These are phyloP conservation scores for Solanum boliviense DNA, from an alignment of 257 asterid genomes.

Conservation along the genomic window DNA sequence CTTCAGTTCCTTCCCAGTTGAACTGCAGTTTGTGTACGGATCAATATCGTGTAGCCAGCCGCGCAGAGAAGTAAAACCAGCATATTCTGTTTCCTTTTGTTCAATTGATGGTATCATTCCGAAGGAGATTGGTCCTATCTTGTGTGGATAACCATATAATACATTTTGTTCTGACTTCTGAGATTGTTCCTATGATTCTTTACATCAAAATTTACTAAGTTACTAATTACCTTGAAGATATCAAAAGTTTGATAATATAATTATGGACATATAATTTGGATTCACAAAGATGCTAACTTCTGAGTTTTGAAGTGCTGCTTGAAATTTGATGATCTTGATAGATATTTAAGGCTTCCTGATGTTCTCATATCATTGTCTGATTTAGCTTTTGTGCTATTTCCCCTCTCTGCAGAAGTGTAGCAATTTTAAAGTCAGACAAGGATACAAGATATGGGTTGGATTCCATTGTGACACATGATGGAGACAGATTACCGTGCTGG, in stretches of 20 bases:
- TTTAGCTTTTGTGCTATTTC: background rate
- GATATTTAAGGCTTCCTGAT: background rate
- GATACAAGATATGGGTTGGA: conserved; percentile 70
- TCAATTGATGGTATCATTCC: background rate
- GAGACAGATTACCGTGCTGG: conserved; percentile 74
- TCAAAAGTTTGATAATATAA: background rate
- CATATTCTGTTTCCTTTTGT: background rate
- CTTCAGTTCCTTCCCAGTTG: background rate
- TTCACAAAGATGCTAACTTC: background rate
- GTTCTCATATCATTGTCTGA: background rate
- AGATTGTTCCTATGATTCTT: background rate
- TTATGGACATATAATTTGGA: background rate
- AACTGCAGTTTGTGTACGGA: background rate
- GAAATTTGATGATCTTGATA: background rate
- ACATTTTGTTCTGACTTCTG: background rate
- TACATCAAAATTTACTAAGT: background rate
- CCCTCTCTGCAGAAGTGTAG: conserved; percentile 48
- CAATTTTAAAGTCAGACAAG: conserved; percentile 71
- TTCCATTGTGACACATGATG: conserved; percentile 81
- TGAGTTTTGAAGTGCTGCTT: background rate
- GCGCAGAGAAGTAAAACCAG: background rate
- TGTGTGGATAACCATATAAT: background rate
- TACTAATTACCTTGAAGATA: background rate
- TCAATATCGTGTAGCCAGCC: background rate
- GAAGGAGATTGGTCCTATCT: background rate